Percentiles rank a stretch among this genome's conserved stretches.
These are phyloP conservation scores for Hyphochytrium catenoides DNA, from an alignment of 352 stramenopile species.

Conservation along the genomic window DNA sequence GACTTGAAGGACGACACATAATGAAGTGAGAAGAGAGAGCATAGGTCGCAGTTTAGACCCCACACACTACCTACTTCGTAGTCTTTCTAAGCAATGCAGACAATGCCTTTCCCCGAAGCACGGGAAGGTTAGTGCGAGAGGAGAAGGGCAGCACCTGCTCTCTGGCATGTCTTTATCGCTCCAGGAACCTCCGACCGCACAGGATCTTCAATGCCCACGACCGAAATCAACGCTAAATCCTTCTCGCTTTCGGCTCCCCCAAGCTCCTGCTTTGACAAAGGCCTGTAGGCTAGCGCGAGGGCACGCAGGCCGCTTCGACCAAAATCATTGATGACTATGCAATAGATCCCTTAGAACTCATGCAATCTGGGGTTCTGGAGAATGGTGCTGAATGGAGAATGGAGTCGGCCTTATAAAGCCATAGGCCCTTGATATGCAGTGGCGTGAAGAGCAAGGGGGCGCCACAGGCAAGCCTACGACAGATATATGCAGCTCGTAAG, in stretches of 20 bases:
- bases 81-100: constrained; percentile 4
- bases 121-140: no score
- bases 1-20: constrained; percentile 2
- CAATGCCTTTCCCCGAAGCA: constrained; percentile 9
- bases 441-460: no score
- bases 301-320: constrained; percentile 36
- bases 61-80: constrained; percentile 8
- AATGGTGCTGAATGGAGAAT: constrained; percentile 3
- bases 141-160: constrained; percentile 68
- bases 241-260: constrained; percentile 11
- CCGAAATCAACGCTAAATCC: constrained; percentile 19
- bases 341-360: constrained; percentile 8
- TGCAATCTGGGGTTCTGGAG: constrained; percentile 1
- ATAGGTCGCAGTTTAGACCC: constrained; percentile 1
- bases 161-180: constrained; percentile 66
- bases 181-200: constrained; percentile 61
- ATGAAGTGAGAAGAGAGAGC: background rate
- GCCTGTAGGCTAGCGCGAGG: constrained; percentile 29
- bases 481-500: no score
- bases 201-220: constrained; percentile 82
- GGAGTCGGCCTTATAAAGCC: no score
- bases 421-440: no score
- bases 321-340: constrained; percentile 29
- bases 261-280: constrained; percentile 8
- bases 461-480: no score